These are phyloP conservation scores for Spergularia azorica DNA, from an alignment of 179 eudicot species.

Conservation along the genomic window DNA sequence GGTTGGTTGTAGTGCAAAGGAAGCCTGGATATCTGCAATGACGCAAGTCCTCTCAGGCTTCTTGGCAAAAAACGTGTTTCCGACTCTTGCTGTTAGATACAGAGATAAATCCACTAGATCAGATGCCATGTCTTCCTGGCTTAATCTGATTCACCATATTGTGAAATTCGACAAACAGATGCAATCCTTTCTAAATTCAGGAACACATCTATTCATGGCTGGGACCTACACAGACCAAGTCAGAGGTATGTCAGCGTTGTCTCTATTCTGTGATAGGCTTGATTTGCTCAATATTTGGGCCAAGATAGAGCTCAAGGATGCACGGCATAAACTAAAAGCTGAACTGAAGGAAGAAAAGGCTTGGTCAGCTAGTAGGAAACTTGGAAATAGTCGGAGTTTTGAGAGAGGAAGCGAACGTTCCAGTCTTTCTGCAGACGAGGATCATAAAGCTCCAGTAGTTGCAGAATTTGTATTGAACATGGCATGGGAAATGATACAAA, in stretches of 20 bases:
- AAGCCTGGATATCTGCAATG: constrained; percentile 60
- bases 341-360: constrained; percentile 41
- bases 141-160: constrained; percentile 47
- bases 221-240: constrained; percentile 26
- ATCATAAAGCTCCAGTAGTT: constrained; percentile 48
- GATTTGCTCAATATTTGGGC: constrained; percentile 58
- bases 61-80: constrained; percentile 40
- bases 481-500: constrained; percentile 50
- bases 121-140: constrained; percentile 48
- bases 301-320: constrained; percentile 55
- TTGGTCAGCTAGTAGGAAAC: constrained; percentile 37
- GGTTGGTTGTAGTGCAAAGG: constrained; percentile 54
- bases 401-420: constrained; percentile 30
- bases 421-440: constrained; percentile 45
- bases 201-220: constrained; percentile 31
- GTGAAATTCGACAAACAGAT: constrained; percentile 49
- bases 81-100: constrained; percentile 42
- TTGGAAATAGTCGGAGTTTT: constrained; percentile 12
- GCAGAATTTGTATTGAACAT: constrained; percentile 48
- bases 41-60: constrained; percentile 41
- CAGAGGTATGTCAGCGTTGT: constrained; percentile 38
- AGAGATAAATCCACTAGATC: constrained; percentile 29
- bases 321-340: constrained; percentile 45
- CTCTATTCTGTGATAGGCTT: constrained; percentile 46
- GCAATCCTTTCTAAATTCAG: constrained; percentile 42